Evolutionary conservation across 352 stramenopile species (phyloP).

Genomic region (Thraustotheca clavata): DNA sequence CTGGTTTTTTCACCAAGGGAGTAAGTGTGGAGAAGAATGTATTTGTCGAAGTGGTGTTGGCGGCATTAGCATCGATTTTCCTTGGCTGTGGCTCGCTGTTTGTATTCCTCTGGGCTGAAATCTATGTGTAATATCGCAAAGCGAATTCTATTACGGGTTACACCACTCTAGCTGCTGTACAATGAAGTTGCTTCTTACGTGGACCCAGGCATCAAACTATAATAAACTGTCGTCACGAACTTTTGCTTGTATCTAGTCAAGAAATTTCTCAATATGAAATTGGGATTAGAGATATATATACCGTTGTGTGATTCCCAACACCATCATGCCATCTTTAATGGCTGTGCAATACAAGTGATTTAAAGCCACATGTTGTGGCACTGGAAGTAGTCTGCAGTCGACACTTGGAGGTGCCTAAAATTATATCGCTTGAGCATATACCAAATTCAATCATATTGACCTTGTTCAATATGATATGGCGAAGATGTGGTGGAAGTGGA

Average conservation of each 20-base stretch:
- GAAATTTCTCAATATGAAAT: neutral
- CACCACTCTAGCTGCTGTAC: neutral
- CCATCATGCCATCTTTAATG: slow-evolving; percentile 99
- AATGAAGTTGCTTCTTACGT: slow-evolving; percentile 46
- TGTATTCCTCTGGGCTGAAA: slow-evolving; percentile 80
- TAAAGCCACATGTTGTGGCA: slow-evolving; percentile 97
- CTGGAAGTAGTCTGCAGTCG: slow-evolving; percentile 91
- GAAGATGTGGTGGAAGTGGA: slow-evolving; percentile 95
- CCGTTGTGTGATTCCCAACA: slow-evolving; percentile 97
- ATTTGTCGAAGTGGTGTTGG: slow-evolving; percentile 53
- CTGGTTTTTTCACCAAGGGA: slow-evolving; percentile 73
- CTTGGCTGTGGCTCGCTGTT: slow-evolving; percentile 78
- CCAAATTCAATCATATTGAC: slow-evolving; percentile 29
- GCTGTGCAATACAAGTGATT: slow-evolving; percentile 99
- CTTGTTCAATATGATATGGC: slow-evolving; percentile 99
- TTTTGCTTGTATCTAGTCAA: slow-evolving; percentile 87
- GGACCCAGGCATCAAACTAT: slow-evolving; percentile 86
- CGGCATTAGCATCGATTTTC: slow-evolving; percentile 56
- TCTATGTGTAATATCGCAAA: slow-evolving; percentile 58
- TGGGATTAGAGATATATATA: slow-evolving; percentile 26
- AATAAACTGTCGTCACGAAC: slow-evolving; percentile 98
- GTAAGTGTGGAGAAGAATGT: slow-evolving; percentile 73
- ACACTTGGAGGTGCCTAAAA: slow-evolving; percentile 84
- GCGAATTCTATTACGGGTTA: neutral
- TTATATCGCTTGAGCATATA: neutral